Conservation (phyloP, 2,329 filamentous ascomycete genomes). For the Dendryphion nanum region DNA sequence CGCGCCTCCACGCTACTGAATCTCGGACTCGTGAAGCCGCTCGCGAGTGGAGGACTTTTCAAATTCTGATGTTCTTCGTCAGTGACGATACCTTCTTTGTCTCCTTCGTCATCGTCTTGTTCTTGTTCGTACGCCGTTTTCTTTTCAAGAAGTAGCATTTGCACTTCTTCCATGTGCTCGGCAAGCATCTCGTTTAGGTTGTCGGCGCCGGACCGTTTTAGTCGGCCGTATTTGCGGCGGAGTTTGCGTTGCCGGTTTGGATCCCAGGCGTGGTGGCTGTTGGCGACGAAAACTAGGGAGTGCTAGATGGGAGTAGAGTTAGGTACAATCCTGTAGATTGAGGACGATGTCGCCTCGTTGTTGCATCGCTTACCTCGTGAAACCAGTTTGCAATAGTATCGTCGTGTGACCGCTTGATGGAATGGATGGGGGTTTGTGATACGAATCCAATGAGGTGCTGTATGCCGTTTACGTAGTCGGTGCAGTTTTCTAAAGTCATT, state of each 20-base stretch:
- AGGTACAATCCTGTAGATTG: too few species aligned
- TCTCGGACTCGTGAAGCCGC: conserved; percentile 11
- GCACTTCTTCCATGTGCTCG: conserved; percentile 52
- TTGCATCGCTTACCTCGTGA: conserved; percentile 58
- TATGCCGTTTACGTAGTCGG: conserved; percentile 54
- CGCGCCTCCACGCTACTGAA: conserved; percentile 4
- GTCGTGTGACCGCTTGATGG: conserved; percentile 63
- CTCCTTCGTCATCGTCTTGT: conserved; percentile 5
- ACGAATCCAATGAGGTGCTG: conserved; percentile 79
- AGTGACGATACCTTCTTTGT: conserved; percentile 1
- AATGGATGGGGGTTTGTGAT: conserved; percentile 68
- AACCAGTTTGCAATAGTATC: conserved; percentile 85
- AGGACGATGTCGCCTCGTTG: too few species aligned
- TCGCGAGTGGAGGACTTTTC: conserved; percentile 21
- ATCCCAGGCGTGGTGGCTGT: conserved; percentile 73
- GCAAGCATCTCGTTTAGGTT: conserved; percentile 58
- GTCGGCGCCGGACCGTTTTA: conserved; percentile 47
- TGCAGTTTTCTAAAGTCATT: conserved; percentile 53
- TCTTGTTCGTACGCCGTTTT: conserved; percentile 40
- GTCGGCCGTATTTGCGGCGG: conserved; percentile 57
- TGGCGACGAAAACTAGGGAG: conserved; percentile 75
- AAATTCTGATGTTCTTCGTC: conserved; percentile 19
- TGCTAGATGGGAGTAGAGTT: conserved; percentile 49
- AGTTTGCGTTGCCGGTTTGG: conserved; percentile 56
- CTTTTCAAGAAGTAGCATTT: conserved; percentile 43